Base-by-base conservation (phyloP, 495 filamentous ascomycete species). In the Trichoderma asperelloides region DNA sequence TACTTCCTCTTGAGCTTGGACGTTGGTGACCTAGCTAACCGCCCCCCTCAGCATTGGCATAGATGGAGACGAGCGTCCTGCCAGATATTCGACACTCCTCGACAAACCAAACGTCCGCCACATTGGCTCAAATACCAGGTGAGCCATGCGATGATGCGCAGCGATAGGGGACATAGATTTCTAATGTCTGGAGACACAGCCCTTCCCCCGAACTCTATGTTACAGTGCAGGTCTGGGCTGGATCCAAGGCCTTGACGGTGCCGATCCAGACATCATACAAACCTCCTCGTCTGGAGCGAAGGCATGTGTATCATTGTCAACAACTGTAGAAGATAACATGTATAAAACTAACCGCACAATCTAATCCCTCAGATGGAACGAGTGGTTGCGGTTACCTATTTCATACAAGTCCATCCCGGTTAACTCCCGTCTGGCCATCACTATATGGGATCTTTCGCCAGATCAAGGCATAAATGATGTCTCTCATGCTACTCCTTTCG, bases 261-360 rank as follows among this genome's bases (percentile, higher is more conserved):
- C 91, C 92, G 0, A 81, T 96, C 13, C 93, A 97, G 75, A 99
- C 96, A 12, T 82, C 91, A 16, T 98, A 97, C 79, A 96, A 90
- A 74, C 75, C 89, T 2, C 97, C 98, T 71, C 93, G 92, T 71
- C 83, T 81, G 28, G 83, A 86, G 64, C 86, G 96, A 71, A 84
- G 79, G 75, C 79, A 67, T 63, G 73, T 49, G 21, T 47, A 57
- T 37, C 66, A 62, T 62, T 21, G 66, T n/a, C 21, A 11, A 18
- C 3, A 23, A n/a, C 1, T 3, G 15, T 40, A 7, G 9, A 8
- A 16, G 21, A 1, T n/a, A 3, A 12, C 27, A 6, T 13, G 0
- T 33, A 33, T 6, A 33, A 33, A 30, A 5, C 11, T 21, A 64
- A 64, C 18, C 62, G 15, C 6, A 25, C 8, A 11, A 18, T 11